Evolutionary conservation across 1,284 basidiomycete species (phyloP).

Genomic region (Trametes polyzona): DNA sequence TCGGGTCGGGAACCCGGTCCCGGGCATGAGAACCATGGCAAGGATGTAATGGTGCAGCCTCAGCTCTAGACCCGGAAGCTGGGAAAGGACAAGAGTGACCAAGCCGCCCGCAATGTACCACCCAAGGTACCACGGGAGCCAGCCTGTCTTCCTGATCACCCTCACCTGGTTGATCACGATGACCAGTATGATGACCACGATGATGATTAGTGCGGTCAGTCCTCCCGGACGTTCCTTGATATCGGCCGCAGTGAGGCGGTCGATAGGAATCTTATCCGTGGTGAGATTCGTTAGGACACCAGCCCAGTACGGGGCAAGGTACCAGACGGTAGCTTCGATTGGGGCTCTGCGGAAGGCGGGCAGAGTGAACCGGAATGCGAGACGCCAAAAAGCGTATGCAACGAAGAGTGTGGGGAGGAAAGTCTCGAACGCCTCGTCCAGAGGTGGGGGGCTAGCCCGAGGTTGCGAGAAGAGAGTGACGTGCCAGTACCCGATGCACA

Average conservation of each 20-base stretch:
- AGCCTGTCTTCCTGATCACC: conserved; percentile 85
- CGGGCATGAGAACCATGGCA: conserved; percentile 76
- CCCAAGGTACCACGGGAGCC: conserved; percentile 72
- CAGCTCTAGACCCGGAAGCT: conserved; percentile 70
- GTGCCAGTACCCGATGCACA: conserved; percentile 91
- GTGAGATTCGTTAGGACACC: conserved; percentile 72
- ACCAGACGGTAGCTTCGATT: conserved; percentile 76
- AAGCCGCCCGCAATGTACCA: conserved; percentile 76
- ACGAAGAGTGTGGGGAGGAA: conserved; percentile 85
- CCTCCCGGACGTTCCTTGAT: conserved; percentile 71
- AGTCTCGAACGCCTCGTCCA: conserved; percentile 72
- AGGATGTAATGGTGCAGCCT: conserved; percentile 80
- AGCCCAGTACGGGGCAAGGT: conserved; percentile 82
- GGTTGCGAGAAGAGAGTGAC: conserved; percentile 82
- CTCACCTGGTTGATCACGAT: conserved; percentile 77
- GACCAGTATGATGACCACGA: conserved; percentile 64
- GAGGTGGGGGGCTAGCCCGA: conserved; percentile 63
- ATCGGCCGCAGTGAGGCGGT: conserved; percentile 74
- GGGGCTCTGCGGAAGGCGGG: conserved; percentile 72
- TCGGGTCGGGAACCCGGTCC: conserved; percentile 82
- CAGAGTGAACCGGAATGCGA: conserved; percentile 76
- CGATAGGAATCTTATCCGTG: conserved; percentile 72
- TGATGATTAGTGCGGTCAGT: conserved; percentile 71
- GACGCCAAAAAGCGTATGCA: conserved; percentile 79
- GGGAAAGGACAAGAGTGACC: conserved; percentile 65